Conservation (phyloP, 768 basidiomycete genomes). For the Chlorophyllum brunneum region DNA sequence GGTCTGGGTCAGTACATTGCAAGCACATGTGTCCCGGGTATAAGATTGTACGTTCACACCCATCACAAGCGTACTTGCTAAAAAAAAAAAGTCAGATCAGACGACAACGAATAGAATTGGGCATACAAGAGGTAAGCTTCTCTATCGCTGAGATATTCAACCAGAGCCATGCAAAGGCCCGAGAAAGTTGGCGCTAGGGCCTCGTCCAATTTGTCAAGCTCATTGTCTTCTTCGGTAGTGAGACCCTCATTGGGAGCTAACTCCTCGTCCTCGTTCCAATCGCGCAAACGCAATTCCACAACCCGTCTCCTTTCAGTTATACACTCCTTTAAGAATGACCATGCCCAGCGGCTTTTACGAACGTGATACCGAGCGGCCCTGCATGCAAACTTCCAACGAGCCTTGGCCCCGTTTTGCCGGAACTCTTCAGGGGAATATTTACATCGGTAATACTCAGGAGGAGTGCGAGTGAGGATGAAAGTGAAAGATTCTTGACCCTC, state of each 20-base stretch:
- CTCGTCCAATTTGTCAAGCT: background rate
- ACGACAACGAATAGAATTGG: too few relatives aligned
- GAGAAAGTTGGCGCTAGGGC: constrained; percentile 24
- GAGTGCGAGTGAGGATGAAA: constrained; percentile 25
- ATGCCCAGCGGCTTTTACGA: constrained; percentile 25
- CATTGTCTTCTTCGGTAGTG: background rate
- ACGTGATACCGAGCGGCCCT: constrained; percentile 26
- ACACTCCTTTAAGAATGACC: constrained; percentile 1
- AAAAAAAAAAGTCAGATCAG: too few relatives aligned
- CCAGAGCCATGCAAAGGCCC: constrained; percentile 30
- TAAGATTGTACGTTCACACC: constrained; percentile 28
- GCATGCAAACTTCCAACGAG: constrained; percentile 32
- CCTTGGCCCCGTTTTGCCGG: constrained; percentile 25
- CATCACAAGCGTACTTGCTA: constrained; percentile 27
- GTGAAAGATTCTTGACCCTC: constrained; percentile 15
- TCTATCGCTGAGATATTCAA: constrained; percentile 30
- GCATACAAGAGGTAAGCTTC: constrained; percentile 35
- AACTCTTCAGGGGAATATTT: constrained; percentile 25
- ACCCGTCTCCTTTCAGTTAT: background rate
- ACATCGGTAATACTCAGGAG: constrained; percentile 27
- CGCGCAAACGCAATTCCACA: background rate
- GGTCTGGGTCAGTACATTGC: constrained; percentile 29
- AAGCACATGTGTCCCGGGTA: constrained; percentile 28
- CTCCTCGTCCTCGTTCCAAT: background rate
- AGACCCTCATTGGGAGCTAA: background rate